Evolutionary conservation across 306 rosid species (phyloP).

Genomic region (Argentina anserina): DNA sequence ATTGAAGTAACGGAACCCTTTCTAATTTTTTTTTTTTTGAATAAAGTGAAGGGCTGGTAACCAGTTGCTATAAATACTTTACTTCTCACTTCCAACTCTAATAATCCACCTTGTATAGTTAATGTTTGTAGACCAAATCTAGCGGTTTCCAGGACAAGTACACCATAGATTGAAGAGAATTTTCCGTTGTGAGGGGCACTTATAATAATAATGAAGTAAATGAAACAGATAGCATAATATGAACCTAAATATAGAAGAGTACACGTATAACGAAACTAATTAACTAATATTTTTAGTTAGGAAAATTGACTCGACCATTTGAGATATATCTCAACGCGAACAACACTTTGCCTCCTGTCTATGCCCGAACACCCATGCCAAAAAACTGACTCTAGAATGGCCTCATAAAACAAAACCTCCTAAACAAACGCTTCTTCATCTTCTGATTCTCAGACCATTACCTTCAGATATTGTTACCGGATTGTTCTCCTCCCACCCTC

Average conservation of each 20-base stretch:
- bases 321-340: not conserved
- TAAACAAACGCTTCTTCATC: conserved; percentile 14
- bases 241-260: conserved; percentile 3
- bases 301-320: not conserved
- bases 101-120: no score
- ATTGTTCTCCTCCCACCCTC: conserved; percentile 31
- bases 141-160: no score
- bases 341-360: not conserved
- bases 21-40: no score
- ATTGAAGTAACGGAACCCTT: no score
- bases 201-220: no score
- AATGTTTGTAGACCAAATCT: no score
- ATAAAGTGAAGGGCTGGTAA: no score
- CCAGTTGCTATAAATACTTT: no score
- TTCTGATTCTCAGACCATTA: conserved; percentile 8
- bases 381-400: not conserved
- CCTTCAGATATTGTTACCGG: not conserved
- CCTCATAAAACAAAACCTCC: conserved; percentile 10
- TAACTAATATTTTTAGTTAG: not conserved
- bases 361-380: not conserved
- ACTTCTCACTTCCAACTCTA: no score
- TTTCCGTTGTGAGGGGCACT: no score
- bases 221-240: no score
- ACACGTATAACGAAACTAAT: not conserved
- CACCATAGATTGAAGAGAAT: no score